phyloP scores from a whole-genome alignment of 2,329 filamentous ascomycete species.

The Fusarium sp. region DNA sequence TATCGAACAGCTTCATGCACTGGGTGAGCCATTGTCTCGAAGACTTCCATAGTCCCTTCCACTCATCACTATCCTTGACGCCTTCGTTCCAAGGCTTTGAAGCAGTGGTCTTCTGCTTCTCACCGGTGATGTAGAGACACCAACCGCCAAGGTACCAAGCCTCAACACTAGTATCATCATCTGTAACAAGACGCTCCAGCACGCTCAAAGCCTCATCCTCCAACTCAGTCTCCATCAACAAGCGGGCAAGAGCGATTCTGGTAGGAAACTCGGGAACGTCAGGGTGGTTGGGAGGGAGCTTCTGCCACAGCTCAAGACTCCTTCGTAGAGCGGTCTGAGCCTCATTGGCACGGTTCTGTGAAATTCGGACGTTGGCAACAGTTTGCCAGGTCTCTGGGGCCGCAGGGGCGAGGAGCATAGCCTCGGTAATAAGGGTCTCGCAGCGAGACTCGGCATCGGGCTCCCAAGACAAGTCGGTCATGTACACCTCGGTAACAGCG shows the following conservation, averaged over 20 bases:
- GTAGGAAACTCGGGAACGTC: constrained; percentile 86
- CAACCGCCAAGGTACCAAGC: constrained; percentile 97
- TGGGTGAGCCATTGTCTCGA: constrained; percentile 86
- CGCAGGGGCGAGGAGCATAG: constrained; percentile 83
- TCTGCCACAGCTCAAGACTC: constrained; percentile 86
- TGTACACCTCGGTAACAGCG: constrained; percentile 95
- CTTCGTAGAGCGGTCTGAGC: constrained; percentile 80
- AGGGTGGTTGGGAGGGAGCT: constrained; percentile 77
- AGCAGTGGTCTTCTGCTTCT: constrained; percentile 65
- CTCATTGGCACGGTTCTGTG: constrained; percentile 82
- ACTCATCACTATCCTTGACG: constrained; percentile 57
- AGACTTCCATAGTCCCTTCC: constrained; percentile 74
- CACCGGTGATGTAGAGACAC: constrained; percentile 83
- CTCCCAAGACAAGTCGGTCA: constrained; percentile 97
- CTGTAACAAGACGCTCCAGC: constrained; percentile 81
- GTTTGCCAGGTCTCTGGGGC: constrained; percentile 94
- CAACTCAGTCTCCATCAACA: constrained; percentile 91
- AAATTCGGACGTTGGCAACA: constrained; percentile 91
- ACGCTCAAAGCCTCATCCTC: constrained; percentile 87
- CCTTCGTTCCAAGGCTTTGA: constrained; percentile 48
- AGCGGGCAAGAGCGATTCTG: constrained; percentile 81
- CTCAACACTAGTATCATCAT: constrained; percentile 95
- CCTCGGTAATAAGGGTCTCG: constrained; percentile 90
- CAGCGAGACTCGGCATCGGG: constrained; percentile 89
- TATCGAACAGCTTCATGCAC: constrained; percentile 80